Evolutionary conservation across 371 early-diverging fungal species (phyloP).

Genomic region (Mucor sp.): DNA sequence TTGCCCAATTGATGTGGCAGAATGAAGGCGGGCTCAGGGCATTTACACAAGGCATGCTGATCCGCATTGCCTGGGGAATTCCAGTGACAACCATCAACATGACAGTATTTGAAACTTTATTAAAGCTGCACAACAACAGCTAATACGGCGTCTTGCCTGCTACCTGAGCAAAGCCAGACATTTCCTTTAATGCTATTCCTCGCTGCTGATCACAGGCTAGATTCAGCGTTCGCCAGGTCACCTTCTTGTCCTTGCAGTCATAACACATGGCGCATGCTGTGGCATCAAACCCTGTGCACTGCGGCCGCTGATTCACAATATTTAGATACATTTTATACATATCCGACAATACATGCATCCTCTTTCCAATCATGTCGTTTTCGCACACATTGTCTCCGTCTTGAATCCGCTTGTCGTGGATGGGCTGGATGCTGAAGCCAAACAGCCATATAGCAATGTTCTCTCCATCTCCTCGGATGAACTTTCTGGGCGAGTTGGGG

Average conservation of each 20-base stretch:
- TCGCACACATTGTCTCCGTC: slow-evolving; percentile 54
- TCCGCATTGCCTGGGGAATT: slow-evolving; percentile 67
- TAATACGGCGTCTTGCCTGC: slow-evolving; percentile 11
- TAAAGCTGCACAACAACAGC: slow-evolving; percentile 24
- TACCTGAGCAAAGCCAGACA: slow-evolving; percentile 25
- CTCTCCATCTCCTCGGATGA: slow-evolving; percentile 56
- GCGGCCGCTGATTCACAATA: slow-evolving; percentile 33
- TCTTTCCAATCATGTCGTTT: slow-evolving; percentile 61
- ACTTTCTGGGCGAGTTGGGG: slow-evolving; percentile 40
- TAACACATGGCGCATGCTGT: slow-evolving; percentile 60
- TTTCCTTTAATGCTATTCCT: slow-evolving; percentile 46
- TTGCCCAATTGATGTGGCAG: slow-evolving; percentile 57
- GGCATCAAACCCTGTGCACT: slow-evolving; percentile 29
- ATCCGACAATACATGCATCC: slow-evolving; percentile 27
- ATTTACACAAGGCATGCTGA: slow-evolving; percentile 63
- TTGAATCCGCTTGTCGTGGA: slow-evolving; percentile 62
- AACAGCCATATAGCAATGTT: slow-evolving; percentile 67
- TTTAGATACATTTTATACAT: slow-evolving; percentile 64
- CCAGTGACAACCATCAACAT: slow-evolving; percentile 68
- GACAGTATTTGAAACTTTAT: slow-evolving; percentile 70
- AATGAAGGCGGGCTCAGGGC: slow-evolving; percentile 59
- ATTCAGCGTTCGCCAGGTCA: slow-evolving; percentile 55
- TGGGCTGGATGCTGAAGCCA: slow-evolving; percentile 53
- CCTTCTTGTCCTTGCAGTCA: slow-evolving; percentile 51
- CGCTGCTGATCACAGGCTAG: slow-evolving; percentile 51